phyloP scores from a whole-genome alignment of 768 basidiomycete species.

The Vararia minispora region DNA sequence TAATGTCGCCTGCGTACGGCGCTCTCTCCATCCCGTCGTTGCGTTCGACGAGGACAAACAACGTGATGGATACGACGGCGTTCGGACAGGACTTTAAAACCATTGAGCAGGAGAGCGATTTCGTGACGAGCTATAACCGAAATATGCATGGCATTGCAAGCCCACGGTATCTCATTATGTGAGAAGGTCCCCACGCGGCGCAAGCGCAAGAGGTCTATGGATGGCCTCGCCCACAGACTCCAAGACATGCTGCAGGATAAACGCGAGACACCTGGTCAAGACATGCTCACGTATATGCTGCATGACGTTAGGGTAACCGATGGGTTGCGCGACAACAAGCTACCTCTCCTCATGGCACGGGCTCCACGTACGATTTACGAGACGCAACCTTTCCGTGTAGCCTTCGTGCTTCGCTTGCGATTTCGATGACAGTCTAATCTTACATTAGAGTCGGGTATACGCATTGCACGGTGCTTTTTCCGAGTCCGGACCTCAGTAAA shows the following conservation, averaged over 20 bases:
- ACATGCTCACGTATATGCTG: conserved; percentile 26
- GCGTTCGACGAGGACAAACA: not conserved
- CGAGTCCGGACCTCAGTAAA: no score
- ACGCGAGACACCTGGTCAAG: conserved; percentile 21
- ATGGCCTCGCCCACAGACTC: conserved; percentile 20
- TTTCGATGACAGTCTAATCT: no score
- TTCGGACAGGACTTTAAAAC: conserved; percentile 28
- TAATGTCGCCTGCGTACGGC: not conserved
- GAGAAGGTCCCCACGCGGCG: conserved; percentile 21
- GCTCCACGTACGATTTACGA: no score
- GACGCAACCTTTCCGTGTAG: no score
- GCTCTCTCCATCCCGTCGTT: conserved; percentile 1
- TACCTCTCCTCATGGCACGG: conserved; percentile 28
- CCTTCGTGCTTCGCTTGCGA: no score
- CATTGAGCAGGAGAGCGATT: conserved; percentile 22
- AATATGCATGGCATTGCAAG: conserved; percentile 26
- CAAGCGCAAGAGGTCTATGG: conserved; percentile 20
- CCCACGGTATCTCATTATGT: conserved; percentile 22
- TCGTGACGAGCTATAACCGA: conserved; percentile 25
- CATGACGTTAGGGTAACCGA: conserved; percentile 22
- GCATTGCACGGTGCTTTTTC: no score
- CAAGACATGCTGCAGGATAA: conserved; percentile 20
- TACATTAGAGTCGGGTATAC: no score
- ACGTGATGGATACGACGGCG: conserved; percentile 24
- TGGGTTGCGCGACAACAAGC: conserved; percentile 27